Percentiles rank a stretch among this genome's conserved stretches.
Evolutionary conservation across 148 eudicot species (phyloP).

Genomic region (Nepenthes gracilis): DNA sequence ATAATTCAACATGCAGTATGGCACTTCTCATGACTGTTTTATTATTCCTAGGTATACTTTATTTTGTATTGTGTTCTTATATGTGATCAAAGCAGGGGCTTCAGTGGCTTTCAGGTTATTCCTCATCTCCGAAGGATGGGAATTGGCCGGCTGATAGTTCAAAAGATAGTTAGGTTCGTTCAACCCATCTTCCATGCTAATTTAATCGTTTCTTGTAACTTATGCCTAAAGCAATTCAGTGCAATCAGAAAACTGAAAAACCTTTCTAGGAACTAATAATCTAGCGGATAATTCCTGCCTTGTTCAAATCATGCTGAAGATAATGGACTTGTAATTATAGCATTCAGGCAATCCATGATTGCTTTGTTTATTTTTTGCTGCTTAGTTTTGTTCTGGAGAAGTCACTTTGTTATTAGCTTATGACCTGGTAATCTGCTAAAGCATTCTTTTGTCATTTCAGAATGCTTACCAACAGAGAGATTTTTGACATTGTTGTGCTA

Average conservation of each 20-base stretch:
- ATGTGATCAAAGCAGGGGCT: conserved; percentile 9
- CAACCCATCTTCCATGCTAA: background rate
- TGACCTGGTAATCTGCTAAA: background rate
- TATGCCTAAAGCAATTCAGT: no score
- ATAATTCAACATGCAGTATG: no score
- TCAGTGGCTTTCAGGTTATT: conserved; percentile 55
- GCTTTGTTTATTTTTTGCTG: background rate
- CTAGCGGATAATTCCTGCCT: background rate
- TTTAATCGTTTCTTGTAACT: no score
- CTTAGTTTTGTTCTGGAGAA: background rate
- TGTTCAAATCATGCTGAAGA: background rate
- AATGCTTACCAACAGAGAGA: conserved; percentile 52
- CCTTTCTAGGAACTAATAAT: background rate
- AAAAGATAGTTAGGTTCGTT: conserved; percentile 66
- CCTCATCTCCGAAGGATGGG: conserved; percentile 59
- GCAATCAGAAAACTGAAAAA: background rate
- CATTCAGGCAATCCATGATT: background rate
- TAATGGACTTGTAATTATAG: background rate
- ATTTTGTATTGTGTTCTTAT: background rate
- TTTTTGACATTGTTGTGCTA: conserved; percentile 78
- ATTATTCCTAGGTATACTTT: background rate
- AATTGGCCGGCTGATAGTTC: conserved; percentile 60
- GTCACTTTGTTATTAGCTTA: background rate
- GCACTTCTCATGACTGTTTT: background rate
- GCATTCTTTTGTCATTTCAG: conserved; percentile 28